These are phyloP conservation scores for Fusarium camptoceras DNA, from an alignment of 2,329 filamentous ascomycete species.

Conservation along the genomic window DNA sequence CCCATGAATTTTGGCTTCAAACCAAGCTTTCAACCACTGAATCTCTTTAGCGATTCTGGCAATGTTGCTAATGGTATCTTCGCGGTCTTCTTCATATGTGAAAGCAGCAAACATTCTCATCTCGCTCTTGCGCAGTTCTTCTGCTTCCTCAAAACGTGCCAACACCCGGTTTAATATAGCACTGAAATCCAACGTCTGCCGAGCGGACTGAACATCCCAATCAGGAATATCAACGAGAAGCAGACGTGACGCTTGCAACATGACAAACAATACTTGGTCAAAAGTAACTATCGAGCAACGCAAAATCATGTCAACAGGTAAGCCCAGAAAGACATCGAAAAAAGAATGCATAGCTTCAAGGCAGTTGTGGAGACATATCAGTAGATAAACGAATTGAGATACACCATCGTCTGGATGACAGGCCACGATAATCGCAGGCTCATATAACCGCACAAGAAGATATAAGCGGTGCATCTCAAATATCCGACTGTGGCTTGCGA, in stretches of 20 bases:
- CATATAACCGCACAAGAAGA: constrained; percentile 53
- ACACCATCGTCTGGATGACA: constrained; percentile 44
- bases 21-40: constrained; percentile 50
- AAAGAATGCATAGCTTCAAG: constrained; percentile 51
- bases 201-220: constrained; percentile 39
- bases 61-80: constrained; percentile 27
- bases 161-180: constrained; percentile 29
- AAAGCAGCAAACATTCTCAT: constrained; percentile 24
- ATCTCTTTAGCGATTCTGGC: constrained; percentile 43
- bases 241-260: constrained; percentile 40
- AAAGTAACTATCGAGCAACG: constrained; percentile 38
- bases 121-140: constrained; percentile 4
- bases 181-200: constrained; percentile 35
- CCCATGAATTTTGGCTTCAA: constrained; percentile 43
- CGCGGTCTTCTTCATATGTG: constrained; percentile 23
- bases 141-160: constrained; percentile 17
- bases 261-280: constrained; percentile 39
- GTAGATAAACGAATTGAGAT: constrained; percentile 45
- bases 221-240: constrained; percentile 42
- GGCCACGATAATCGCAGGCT: constrained; percentile 53
- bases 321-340: constrained; percentile 48
- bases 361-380: constrained; percentile 52
- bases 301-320: constrained; percentile 43
- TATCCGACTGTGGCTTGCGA: not conserved
- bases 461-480: constrained; percentile 53